Percentiles rank a stretch among this genome's conserved stretches.
phyloP scores from a whole-genome alignment of 2,329 filamentous ascomycete genomes.

The Aureobasidium sp. region DNA sequence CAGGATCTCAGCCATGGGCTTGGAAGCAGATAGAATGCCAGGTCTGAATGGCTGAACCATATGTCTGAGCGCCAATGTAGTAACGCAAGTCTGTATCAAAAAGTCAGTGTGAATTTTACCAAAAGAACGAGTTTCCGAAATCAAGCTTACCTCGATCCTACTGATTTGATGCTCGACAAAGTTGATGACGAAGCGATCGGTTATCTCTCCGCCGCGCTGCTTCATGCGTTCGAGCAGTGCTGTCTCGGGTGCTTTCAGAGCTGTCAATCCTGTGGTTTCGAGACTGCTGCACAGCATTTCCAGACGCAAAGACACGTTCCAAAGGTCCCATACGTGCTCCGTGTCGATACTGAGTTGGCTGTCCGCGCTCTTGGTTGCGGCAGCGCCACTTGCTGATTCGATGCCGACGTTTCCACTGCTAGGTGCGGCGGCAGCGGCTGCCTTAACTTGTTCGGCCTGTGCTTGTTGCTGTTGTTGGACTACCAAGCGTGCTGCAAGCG shows the following conservation, averaged over 20 bases:
- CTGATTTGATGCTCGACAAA: slow-evolving; percentile 94
- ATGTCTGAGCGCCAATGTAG: slow-evolving; percentile 71
- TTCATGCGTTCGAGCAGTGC: slow-evolving; percentile 71
- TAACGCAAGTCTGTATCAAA: slow-evolving; percentile 63
- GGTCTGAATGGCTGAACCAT: slow-evolving; percentile 65
- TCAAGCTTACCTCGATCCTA: slow-evolving; percentile 76
- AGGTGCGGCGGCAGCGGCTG: slow-evolving; percentile 26
- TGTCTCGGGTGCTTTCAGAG: slow-evolving; percentile 72
- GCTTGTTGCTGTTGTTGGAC: slow-evolving; percentile 49
- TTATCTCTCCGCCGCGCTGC: slow-evolving; percentile 70
- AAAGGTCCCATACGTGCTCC: slow-evolving; percentile 79
- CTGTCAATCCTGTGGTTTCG: slow-evolving; percentile 59
- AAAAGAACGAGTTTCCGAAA: background rate
- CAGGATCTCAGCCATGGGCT: slow-evolving; percentile 69
- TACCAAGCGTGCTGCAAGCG: slow-evolving; percentile 71
- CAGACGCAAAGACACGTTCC: slow-evolving; percentile 78
- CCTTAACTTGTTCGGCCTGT: slow-evolving; percentile 19
- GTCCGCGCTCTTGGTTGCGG: slow-evolving; percentile 49
- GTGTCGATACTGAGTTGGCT: slow-evolving; percentile 71
- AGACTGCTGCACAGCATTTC: slow-evolving; percentile 89
- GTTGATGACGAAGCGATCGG: slow-evolving; percentile 78
- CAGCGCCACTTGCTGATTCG: slow-evolving; percentile 27
- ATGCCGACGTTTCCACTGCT: slow-evolving; percentile 16
- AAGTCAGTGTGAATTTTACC: background rate
- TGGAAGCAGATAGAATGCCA: slow-evolving; percentile 64